Base-by-base conservation (phyloP, 768 basidiomycete species). In the Xerocomus potaroensis region DNA sequence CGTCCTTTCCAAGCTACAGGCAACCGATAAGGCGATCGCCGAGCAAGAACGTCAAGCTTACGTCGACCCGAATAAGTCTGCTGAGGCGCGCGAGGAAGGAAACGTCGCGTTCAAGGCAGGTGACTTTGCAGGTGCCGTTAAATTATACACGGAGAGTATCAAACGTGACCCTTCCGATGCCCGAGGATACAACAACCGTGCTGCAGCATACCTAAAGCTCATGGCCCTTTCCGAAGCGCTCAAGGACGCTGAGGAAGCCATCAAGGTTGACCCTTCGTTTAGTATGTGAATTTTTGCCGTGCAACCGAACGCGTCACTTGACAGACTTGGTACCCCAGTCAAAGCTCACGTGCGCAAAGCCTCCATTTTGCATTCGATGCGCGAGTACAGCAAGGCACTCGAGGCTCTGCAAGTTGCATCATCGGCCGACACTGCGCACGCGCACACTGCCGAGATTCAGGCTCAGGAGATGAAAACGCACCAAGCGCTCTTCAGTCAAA, bases 321-420 rank as follows among this genome's bases (percentile, higher is more conserved):
- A 47, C 29, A 23, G n/a, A 52, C 27, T 16, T 11, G 14, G 15
- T 11, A 23, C 24, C 8, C 9, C 21, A 56, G 90, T 95, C 69
- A 98, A 94, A 70, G 96, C 90, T 8, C 86, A 97, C 70, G 87
- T 99, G 55, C 90, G 96, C 57, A 98, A 98, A 70, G 78, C 86
- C 19, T 81, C 80, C 58, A 82, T 97, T 36, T 70, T 95, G 29
- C 81, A 80, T 61, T 79, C 82, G 29, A 97, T 98, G 95, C 88
- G 90, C 53, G 94, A 98, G 19, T 82, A 88, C 66, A 79, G 83
- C 27, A 87, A 89, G 65, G 91, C 93, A 4, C 74, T 97, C 50
- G 86, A 91, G 58, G 89, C 84, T 5, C 69, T 81, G 35, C 89
- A 96, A 64, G 75, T 75, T 49, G 93, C 93, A 4, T 70, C 75